Conservation (phyloP, 345 rosid genomes). For the Viola odorata region DNA sequence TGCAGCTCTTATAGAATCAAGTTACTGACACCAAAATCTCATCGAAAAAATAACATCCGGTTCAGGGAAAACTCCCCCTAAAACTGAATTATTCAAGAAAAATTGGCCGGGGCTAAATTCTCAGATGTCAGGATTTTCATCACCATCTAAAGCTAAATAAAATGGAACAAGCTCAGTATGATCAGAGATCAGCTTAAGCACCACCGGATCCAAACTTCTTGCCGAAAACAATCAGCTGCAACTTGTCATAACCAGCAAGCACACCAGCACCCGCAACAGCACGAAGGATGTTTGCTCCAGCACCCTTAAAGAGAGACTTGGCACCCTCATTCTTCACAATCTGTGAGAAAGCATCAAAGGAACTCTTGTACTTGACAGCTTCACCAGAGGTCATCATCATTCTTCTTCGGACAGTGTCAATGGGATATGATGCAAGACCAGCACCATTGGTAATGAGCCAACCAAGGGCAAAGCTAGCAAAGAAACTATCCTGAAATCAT, state of each 20-base stretch:
- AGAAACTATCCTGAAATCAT: constrained; percentile 30
- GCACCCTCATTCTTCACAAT: constrained; percentile 34
- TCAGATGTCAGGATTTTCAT: constrained; percentile 41
- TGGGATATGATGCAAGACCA: constrained; percentile 32
- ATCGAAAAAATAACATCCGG: constrained; percentile 17
- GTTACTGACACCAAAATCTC: constrained; percentile 21
- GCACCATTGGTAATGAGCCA: constrained; percentile 34
- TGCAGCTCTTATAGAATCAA: constrained; percentile 8
- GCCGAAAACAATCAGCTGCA: constrained; percentile 33
- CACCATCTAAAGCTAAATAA: constrained; percentile 41
- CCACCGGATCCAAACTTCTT: constrained; percentile 33
- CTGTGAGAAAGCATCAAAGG: constrained; percentile 24
- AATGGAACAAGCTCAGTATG: not conserved
- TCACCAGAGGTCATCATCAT: constrained; percentile 41
- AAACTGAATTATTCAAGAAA: constrained; percentile 36
- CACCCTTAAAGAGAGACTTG: constrained; percentile 36
- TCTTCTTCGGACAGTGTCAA: constrained; percentile 35
- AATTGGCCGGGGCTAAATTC: constrained; percentile 26
- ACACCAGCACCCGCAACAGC: constrained; percentile 37
- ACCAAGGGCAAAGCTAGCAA: constrained; percentile 30
- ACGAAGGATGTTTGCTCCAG: constrained; percentile 36
- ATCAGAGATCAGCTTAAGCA: constrained; percentile 9
- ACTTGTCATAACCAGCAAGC: constrained; percentile 32
- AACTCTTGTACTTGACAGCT: constrained; percentile 34
- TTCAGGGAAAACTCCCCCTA: constrained; percentile 25